phyloP scores from a whole-genome alignment of 495 filamentous ascomycete genomes.

The Penicillium cosmopolitanum region DNA sequence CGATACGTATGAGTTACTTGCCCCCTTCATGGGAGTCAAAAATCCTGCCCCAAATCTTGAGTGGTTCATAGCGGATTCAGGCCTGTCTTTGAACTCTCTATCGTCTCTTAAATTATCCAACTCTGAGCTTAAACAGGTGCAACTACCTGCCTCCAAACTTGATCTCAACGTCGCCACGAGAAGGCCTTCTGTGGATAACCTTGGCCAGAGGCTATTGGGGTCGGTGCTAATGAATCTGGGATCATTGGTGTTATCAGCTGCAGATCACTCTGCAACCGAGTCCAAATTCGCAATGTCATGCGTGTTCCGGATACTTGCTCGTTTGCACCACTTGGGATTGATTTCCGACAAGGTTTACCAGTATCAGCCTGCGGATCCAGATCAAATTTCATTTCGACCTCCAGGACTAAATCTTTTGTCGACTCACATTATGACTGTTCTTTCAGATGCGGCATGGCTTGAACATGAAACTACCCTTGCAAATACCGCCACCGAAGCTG shows the following conservation, averaged over 20 bases:
- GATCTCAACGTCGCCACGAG: background rate
- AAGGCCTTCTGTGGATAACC: conserved; percentile 23
- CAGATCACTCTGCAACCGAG: conserved; percentile 42
- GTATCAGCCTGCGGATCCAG: conserved; percentile 36
- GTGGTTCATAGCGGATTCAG: conserved; percentile 21
- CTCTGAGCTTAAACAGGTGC: background rate
- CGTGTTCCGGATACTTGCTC: conserved; percentile 61
- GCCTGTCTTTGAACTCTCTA: conserved; percentile 29
- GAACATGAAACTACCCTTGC: conserved; percentile 52
- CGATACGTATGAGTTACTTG: conserved; percentile 34
- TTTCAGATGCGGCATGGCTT: conserved; percentile 66
- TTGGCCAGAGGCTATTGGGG: conserved; percentile 29
- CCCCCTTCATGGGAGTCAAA: conserved; percentile 20
- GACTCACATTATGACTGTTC: conserved; percentile 59
- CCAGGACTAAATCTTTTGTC: conserved; percentile 61
- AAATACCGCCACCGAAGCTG: conserved; percentile 46
- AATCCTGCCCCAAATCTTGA: conserved; percentile 28
- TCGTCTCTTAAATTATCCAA: background rate
- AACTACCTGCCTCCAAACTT: background rate
- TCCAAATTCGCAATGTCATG: conserved; percentile 56
- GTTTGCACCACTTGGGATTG: conserved; percentile 59
- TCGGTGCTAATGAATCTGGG: conserved; percentile 49
- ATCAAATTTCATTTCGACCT: conserved; percentile 52
- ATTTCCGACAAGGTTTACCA: conserved; percentile 64
- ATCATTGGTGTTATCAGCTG: conserved; percentile 56